Evolutionary conservation across 345 rosid species (phyloP), one percentile per base, ranked within the genome.

Genomic region (Anastatica hierochuntica): DNA sequence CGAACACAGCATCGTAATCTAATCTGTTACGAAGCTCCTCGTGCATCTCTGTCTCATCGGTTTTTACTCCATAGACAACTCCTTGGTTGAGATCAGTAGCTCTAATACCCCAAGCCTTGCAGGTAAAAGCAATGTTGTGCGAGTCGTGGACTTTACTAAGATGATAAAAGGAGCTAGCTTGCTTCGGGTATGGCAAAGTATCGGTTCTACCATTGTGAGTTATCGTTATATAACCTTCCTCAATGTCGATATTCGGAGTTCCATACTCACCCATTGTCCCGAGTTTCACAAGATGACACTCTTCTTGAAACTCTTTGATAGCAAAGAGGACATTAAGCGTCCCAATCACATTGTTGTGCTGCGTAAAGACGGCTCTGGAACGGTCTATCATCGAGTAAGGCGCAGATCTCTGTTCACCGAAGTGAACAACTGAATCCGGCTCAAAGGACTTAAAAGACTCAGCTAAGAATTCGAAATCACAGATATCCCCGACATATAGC

Each of bases 251-350:
- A 57, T 92, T 92, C n/a, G 98, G 98, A 47, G 98, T 92, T 48
- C 98, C 98, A 27, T 88, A 85, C 74, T 92, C 98, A 52, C 98
- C 96, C 98, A 92, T 92, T 9, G 95, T 92, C 46, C 96, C 98
- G 1, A 92, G 88, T 72, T 92, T 88, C 40, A 92, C 96, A 4
- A 92, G 75, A 79, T 92, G 98, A 39, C 98, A 92, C 14, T 88
- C 69, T 64, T 88, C 88, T 49, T 72, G 62, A 63, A 75, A 92
- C 80, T 88, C 98, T 72, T 92, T 92, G 24, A 92, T 88, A 33
- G 95, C 94, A 71, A 92, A 92, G 49, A 92, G 95, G 41, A 88
- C 95, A 58, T 92, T 92, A 10, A 92, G 74, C 10, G 96, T 92
- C 19, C 98, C 98, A 27, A 88, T 87, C 55, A 92, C 98, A 51